phyloP scores from a whole-genome alignment of 345 rosid genomes.

The Salix viminalis region DNA sequence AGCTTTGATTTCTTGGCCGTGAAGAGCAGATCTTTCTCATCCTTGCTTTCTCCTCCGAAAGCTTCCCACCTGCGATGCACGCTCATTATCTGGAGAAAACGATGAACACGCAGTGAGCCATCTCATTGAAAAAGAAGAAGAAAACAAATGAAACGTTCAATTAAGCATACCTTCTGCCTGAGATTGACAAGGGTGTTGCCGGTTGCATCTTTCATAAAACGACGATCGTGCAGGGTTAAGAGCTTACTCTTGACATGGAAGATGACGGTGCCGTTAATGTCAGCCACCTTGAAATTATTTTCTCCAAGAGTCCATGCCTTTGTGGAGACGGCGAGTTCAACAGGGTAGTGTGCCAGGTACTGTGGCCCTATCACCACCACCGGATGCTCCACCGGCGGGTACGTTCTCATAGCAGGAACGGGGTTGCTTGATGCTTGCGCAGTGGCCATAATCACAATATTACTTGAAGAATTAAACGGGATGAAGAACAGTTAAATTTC shows the following conservation, averaged over 20 bases:
- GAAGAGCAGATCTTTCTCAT: conserved; percentile 26
- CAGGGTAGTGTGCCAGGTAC: conserved; percentile 25
- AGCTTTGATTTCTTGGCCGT: conserved; percentile 32
- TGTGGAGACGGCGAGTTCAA: conserved; percentile 17
- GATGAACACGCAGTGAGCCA: neutral
- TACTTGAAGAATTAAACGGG: neutral
- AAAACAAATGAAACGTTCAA: neutral
- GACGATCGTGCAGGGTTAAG: conserved; percentile 29
- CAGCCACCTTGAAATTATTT: conserved; percentile 22
- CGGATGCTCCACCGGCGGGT: conserved; percentile 6
- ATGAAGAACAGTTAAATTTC: neutral
- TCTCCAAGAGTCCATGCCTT: conserved; percentile 17
- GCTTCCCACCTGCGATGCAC: conserved; percentile 38
- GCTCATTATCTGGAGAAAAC: conserved; percentile 20
- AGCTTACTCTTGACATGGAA: conserved; percentile 30
- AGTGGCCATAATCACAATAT: neutral
- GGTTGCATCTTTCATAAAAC: conserved; percentile 26
- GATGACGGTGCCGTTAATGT: conserved; percentile 23
- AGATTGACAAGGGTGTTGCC: conserved; percentile 33
- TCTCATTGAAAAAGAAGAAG: neutral
- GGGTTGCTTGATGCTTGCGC: conserved; percentile 4
- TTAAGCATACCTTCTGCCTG: conserved; percentile 37
- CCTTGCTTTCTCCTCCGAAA: conserved; percentile 28
- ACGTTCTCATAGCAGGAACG: conserved; percentile 14
- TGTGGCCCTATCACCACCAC: conserved; percentile 32